Evolutionary conservation across 2,329 filamentous ascomycete species (phyloP).

Genomic region (Massarina eburnea): DNA sequence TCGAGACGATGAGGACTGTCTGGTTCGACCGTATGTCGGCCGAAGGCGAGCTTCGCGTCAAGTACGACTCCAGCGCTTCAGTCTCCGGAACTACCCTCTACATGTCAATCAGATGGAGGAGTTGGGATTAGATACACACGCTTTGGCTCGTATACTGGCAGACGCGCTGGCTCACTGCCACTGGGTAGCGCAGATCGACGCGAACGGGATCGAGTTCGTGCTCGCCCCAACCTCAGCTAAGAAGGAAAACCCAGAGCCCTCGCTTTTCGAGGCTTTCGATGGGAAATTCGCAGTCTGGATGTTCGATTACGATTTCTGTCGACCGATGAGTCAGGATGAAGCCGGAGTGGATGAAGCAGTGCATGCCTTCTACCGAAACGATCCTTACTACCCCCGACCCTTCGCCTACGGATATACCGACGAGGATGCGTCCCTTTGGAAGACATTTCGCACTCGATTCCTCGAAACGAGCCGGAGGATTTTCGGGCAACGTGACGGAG

Average conservation of each 20-base stretch:
- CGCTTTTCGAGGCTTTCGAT: background rate
- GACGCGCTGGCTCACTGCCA: conserved; percentile 53
- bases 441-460: conserved; percentile 1
- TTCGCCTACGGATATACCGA: background rate
- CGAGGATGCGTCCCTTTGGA: conserved; percentile 4
- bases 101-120: conserved; percentile 54
- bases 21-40: conserved; percentile 54
- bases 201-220: conserved; percentile 59
- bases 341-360: conserved; percentile 47
- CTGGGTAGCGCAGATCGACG: conserved; percentile 53
- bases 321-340: conserved; percentile 51
- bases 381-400: conserved; percentile 51
- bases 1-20: conserved; percentile 43
- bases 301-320: conserved; percentile 63
- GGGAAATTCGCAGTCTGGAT: conserved; percentile 22
- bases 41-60: background rate
- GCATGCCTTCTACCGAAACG: conserved; percentile 51
- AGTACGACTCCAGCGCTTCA: conserved; percentile 35
- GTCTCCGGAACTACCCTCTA: conserved; percentile 54
- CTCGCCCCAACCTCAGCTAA: conserved; percentile 36
- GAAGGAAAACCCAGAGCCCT: background rate
- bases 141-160: conserved; percentile 52
- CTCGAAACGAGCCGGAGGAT: conserved; percentile 1
- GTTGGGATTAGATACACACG: conserved; percentile 37
- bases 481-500: background rate